These are phyloP conservation scores for Pseudopyrenochaeta lycopersici DNA, from an alignment of 2,329 filamentous ascomycete species.

Conservation along the genomic window DNA sequence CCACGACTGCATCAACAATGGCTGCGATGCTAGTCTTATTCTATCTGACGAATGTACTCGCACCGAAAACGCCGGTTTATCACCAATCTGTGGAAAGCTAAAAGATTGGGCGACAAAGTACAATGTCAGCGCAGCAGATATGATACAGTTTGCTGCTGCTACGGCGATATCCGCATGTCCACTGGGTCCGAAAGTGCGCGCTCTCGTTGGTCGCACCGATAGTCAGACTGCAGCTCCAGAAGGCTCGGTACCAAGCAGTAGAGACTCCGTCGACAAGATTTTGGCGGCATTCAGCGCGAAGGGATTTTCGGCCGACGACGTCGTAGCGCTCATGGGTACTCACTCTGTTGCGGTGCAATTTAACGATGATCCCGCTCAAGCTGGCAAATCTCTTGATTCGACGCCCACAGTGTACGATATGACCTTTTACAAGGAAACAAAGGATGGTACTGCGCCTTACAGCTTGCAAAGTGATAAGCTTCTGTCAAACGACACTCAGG, in stretches of 20 bases:
- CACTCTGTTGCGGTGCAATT: constrained; percentile 39
- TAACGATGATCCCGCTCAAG: constrained; percentile 31
- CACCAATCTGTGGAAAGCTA: constrained; percentile 51
- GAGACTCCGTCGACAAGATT: constrained; percentile 25
- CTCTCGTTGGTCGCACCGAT: constrained; percentile 33
- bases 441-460: constrained; percentile 34
- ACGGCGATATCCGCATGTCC: constrained; percentile 33
- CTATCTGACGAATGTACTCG: constrained; percentile 38
- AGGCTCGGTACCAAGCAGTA: constrained; percentile 20
- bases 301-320: constrained; percentile 37
- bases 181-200: constrained; percentile 26
- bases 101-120: constrained; percentile 51
- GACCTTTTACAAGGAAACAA: constrained; percentile 40
- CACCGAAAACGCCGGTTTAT: constrained; percentile 54
- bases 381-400: constrained; percentile 36
- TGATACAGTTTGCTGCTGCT: constrained; percentile 38
- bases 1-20: constrained; percentile 41
- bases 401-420: constrained; percentile 40
- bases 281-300: constrained; percentile 34
- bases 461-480: constrained; percentile 30
- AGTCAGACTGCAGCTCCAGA: constrained; percentile 20
- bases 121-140: constrained; percentile 38
- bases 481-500: constrained; percentile 28
- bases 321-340: constrained; percentile 46
- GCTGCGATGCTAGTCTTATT: constrained; percentile 37